These are phyloP conservation scores for Achaetomium macrosporum DNA, from an alignment of 2,329 filamentous ascomycete genomes.

Conservation along the genomic window DNA sequence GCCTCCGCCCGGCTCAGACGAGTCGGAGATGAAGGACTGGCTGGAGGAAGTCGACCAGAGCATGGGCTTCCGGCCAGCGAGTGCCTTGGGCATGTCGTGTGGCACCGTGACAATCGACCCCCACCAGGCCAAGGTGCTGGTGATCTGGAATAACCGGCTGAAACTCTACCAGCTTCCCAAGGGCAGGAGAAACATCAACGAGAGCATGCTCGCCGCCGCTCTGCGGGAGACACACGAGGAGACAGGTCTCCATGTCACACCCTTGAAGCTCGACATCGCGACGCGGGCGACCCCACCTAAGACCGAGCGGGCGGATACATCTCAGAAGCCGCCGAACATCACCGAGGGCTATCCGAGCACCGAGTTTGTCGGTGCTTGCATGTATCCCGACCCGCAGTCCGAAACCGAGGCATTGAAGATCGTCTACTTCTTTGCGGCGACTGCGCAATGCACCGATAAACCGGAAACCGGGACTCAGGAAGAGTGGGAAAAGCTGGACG, in stretches of 20 bases:
- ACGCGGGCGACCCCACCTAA: constrained; percentile 38
- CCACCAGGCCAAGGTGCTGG: constrained; percentile 32
- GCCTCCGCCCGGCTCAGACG: constrained; percentile 5
- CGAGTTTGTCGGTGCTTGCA: constrained; percentile 34
- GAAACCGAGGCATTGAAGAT: constrained; percentile 33
- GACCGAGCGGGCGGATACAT: neutral
- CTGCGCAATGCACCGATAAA: constrained; percentile 25
- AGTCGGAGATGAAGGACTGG: constrained; percentile 12
- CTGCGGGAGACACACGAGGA: constrained; percentile 45
- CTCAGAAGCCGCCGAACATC: constrained; percentile 22
- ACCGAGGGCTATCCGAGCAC: constrained; percentile 29
- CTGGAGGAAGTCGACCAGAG: constrained; percentile 28
- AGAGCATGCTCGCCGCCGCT: constrained; percentile 37
- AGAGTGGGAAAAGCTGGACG: constrained; percentile 28
- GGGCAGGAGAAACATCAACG: constrained; percentile 43
- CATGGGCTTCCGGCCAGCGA: constrained; percentile 37
- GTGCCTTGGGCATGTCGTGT: constrained; percentile 40
- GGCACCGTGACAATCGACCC: constrained; percentile 42
- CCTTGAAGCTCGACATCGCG: constrained; percentile 36
- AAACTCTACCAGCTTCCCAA: constrained; percentile 43
- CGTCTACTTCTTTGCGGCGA: constrained; percentile 37
- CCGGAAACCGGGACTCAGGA: constrained; percentile 29
- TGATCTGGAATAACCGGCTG: constrained; percentile 39
- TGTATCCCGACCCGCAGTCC: constrained; percentile 33
- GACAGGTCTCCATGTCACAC: constrained; percentile 37